phyloP scores from a whole-genome alignment of 2,329 filamentous ascomycete species.

The Pyrenophora graminea region DNA sequence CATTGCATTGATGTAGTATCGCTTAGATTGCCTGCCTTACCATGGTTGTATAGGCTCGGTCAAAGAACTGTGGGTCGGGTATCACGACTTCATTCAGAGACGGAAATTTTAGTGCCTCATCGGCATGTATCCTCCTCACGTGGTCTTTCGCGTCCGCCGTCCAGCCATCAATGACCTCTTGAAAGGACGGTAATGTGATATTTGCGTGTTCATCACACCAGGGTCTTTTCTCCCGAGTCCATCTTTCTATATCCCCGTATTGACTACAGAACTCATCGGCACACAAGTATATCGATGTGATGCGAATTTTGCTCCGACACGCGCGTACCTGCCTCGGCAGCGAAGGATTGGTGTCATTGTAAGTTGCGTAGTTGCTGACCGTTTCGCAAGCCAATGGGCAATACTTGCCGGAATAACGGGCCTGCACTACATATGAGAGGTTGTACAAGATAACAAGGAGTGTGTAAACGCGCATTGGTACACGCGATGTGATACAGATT shows the following conservation, averaged over 20 bases:
- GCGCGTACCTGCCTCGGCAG: conserved; percentile 31
- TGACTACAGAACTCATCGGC: conserved; percentile 30
- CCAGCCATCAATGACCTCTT: conserved; percentile 31
- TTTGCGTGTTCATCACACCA: conserved; percentile 32
- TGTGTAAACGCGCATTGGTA: conserved; percentile 24
- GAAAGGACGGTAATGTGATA: conserved; percentile 30
- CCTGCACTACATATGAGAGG: conserved; percentile 13
- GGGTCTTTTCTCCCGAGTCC: conserved; percentile 22
- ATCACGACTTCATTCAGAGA: conserved; percentile 24
- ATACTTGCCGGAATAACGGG: conserved; percentile 26
- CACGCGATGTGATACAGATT: conserved; percentile 8
- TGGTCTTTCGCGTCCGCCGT: conserved; percentile 18
- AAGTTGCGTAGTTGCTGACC: conserved; percentile 34
- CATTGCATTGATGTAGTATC: background rate
- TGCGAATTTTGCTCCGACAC: conserved; percentile 33
- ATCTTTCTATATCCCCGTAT: conserved; percentile 19
- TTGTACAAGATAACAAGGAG: conserved; percentile 9
- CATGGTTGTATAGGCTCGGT: conserved; percentile 35
- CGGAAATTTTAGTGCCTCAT: conserved; percentile 26
- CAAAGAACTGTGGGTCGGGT: conserved; percentile 28
- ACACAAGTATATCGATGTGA: conserved; percentile 38
- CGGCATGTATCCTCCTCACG: conserved; percentile 24
- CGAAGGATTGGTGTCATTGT: conserved; percentile 37
- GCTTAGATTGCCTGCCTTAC: conserved; percentile 16
- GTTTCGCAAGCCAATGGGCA: conserved; percentile 40